Conservation (phyloP, 2,329 filamentous ascomycete genomes). For the Fusarium sp. region DNA sequence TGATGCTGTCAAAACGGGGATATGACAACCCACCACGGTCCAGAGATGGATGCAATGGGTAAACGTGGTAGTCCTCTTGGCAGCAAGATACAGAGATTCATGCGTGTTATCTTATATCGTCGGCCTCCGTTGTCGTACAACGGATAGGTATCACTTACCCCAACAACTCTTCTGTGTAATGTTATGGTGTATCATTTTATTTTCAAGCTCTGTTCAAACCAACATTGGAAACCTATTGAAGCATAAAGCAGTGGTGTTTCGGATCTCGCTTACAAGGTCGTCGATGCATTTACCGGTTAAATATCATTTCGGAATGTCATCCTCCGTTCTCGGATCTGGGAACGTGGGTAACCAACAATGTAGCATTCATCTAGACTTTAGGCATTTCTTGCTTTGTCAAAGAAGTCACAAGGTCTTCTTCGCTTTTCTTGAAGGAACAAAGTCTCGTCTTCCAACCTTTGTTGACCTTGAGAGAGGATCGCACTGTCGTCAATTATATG, state of each 20-base stretch:
- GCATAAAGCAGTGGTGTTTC: rapidly evolving
- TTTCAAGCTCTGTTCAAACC: rapidly evolving
- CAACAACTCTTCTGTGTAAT: rapidly evolving
- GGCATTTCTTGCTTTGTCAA: background rate
- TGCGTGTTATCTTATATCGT: rapidly evolving
- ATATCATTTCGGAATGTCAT: background rate
- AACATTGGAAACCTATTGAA: rapidly evolving
- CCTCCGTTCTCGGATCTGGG: background rate
- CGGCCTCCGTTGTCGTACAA: rapidly evolving
- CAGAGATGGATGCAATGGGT: rapidly evolving
- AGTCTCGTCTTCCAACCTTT: rapidly evolving
- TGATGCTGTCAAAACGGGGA: too few species aligned
- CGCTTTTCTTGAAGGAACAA: rapidly evolving
- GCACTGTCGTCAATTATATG: background rate
- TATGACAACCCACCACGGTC: rapidly evolving
- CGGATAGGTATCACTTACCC: rapidly evolving
- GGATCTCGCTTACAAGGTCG: background rate
- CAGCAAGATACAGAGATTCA: rapidly evolving
- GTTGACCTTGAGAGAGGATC: background rate
- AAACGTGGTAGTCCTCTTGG: rapidly evolving
- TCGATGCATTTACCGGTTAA: background rate
- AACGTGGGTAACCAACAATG: background rate
- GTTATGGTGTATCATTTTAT: rapidly evolving
- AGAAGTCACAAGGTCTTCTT: background rate
- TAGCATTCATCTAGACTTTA: background rate